Base-by-base conservation (phyloP, 2,329 filamentous ascomycete genomes). In the Fonsecaea pedrosoi region DNA sequence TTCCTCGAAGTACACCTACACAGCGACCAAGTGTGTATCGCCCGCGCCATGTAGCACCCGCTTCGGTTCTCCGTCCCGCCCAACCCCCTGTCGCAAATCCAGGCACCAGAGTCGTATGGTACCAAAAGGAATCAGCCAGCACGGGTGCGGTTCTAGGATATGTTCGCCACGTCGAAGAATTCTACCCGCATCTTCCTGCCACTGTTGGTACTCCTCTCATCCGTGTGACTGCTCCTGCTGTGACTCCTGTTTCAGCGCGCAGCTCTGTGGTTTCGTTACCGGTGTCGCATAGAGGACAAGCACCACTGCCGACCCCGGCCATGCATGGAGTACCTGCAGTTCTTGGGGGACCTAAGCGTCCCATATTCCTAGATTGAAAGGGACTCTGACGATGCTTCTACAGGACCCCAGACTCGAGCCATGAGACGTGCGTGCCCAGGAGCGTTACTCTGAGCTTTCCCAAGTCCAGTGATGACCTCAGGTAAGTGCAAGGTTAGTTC, bases 401-500 rank as follows among this genome's bases (percentile, higher is more conserved):
- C 40, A 18, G 15, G 15, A 45, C 7, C 5, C 18, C 0, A 18
- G 40, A 9, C 40, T 18, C 15, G 15, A 0, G 40, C 4, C 6
- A 45, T 18, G 38, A 15, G 12, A 5, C 5, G 12, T 13, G 10
- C 38, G 15, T 21, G 21, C 21, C 21, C 18, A 7, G 13, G 7
- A 30, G 18, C 45, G 45, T 25, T 21, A 9, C 7, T 50, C 45
- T 10, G 18, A 25, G 3, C 45, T 18, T 25, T 21, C 21, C 25
- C 7, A 5, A 7, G 2, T 18, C 2, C 3, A 50, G 21, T 25
- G 45, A 7, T 25, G 3, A 50, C 13, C 18, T 4, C 45, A 21
- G 9, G 18, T 25, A 50, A 50, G 45, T 50, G 45, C 3, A 50
- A 50, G 45, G 45, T 50, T 10, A 50, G 45, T 50, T 50, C 37